Percentiles rank a stretch among this genome's conserved stretches.
phyloP scores from a whole-genome alignment of 306 rosid genomes.

The Canavalia gladiata region DNA sequence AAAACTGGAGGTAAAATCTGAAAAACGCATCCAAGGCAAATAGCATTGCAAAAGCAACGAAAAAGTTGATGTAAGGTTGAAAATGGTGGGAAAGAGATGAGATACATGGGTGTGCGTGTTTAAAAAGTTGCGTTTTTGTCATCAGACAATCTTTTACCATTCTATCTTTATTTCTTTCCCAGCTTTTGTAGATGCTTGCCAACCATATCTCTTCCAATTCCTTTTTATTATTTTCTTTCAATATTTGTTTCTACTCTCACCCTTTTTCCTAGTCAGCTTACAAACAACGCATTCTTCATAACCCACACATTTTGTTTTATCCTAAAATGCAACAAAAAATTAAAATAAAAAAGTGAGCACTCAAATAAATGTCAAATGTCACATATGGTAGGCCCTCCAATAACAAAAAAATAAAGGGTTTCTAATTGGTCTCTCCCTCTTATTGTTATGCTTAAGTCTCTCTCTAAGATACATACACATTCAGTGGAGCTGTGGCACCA shows the following conservation, averaged over 20 bases:
- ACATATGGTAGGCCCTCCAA: conserved; percentile 64
- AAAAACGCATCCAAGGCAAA: conserved; percentile 62
- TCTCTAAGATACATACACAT: conserved; percentile 35
- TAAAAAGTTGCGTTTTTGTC: conserved; percentile 58
- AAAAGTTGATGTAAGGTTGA: conserved; percentile 55
- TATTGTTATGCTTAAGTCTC: conserved; percentile 45
- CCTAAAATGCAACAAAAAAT: conserved; percentile 30
- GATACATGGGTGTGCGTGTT: conserved; percentile 57
- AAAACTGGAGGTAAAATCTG: conserved; percentile 12
- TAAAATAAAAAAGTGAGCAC: conserved; percentile 55
- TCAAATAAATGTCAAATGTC: conserved; percentile 68
- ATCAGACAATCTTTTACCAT: conserved; percentile 61
- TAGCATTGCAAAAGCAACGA: conserved; percentile 56
- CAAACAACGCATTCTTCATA: conserved; percentile 75
- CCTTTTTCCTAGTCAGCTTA: conserved; percentile 69
- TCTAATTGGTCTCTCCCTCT: conserved; percentile 45
- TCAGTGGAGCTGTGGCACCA: conserved; percentile 63
- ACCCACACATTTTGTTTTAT: conserved; percentile 64
- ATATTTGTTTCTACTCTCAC: conserved; percentile 25
- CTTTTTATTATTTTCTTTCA: conserved; percentile 48
- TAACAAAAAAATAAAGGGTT: conserved; percentile 47
- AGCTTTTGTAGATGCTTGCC: conserved; percentile 72
- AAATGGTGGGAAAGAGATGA: conserved; percentile 51
- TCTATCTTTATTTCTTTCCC: conserved; percentile 39
- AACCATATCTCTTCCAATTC: conserved; percentile 66